Conservation (phyloP, 768 basidiomycete species). For the Coprinopsis strossmayeri region DNA sequence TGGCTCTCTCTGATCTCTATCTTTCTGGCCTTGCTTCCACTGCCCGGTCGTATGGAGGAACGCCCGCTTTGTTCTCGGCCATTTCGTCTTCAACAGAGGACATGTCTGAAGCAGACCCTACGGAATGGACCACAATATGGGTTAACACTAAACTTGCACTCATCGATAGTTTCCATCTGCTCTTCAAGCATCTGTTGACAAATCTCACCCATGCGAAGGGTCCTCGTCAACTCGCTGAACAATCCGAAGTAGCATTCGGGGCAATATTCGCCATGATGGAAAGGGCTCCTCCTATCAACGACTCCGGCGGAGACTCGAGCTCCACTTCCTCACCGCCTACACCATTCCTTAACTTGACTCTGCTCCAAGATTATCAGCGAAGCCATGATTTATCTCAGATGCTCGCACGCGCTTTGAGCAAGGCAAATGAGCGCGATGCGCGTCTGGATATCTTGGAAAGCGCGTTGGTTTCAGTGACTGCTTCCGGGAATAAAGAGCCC, state of each 20-base stretch:
- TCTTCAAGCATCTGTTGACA: conserved; percentile 43
- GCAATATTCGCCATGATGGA: conserved; percentile 55
- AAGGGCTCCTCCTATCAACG: conserved; percentile 21
- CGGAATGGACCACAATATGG: conserved; percentile 70
- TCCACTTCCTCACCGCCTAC: conserved; percentile 23
- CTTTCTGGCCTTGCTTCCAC: conserved; percentile 49
- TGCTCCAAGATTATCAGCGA: conserved; percentile 69
- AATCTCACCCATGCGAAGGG: conserved; percentile 41
- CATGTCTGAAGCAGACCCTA: conserved; percentile 24
- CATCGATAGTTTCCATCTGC: conserved; percentile 60
- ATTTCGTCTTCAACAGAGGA: conserved; percentile 13
- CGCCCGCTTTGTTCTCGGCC: conserved; percentile 24
- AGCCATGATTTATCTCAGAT: conserved; percentile 52
- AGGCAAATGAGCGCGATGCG: conserved; percentile 47
- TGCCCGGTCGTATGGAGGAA: conserved; percentile 57
- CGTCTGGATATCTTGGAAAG: conserved; percentile 52
- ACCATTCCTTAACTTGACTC: conserved; percentile 61
- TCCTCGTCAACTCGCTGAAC: conserved; percentile 28
- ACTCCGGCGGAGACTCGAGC: not conserved
- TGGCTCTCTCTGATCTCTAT: conserved; percentile 55
- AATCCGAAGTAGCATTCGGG: conserved; percentile 50
- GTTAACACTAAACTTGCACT: conserved; percentile 68
- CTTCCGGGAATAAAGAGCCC: conserved; percentile 29
- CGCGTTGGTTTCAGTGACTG: conserved; percentile 31
- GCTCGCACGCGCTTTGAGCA: conserved; percentile 37